These are phyloP conservation scores for Psilocybe azurescens DNA, from an alignment of 768 basidiomycete genomes.

Conservation along the genomic window DNA sequence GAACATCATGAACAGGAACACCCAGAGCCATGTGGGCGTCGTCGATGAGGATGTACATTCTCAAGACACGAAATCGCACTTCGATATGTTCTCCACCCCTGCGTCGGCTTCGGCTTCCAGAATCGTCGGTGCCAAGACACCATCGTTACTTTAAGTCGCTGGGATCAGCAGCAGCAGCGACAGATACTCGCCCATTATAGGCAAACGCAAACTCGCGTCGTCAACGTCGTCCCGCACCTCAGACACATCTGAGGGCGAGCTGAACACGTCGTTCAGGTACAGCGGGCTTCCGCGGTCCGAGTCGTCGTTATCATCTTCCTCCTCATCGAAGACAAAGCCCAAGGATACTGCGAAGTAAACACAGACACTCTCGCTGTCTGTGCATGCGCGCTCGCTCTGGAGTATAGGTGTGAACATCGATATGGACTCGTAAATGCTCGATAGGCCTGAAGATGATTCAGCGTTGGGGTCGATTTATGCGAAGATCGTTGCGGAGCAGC, in stretches of 20 bases:
- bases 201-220: not conserved
- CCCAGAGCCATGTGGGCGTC: not conserved
- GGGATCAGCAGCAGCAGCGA: conserved; percentile 5
- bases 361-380: conserved; percentile 55
- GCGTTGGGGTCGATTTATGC: conserved; percentile 61
- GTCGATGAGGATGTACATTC: conserved; percentile 1
- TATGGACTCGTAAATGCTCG: conserved; percentile 34
- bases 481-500: conserved; percentile 38
- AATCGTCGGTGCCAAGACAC: conserved; percentile 38
- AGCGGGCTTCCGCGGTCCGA: conserved; percentile 54
- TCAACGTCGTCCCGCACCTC: conserved; percentile 47
- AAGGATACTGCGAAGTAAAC: conserved; percentile 18
- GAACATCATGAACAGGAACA: conserved; percentile 2
- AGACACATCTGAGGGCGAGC: conserved; percentile 66
- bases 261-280: conserved; percentile 78
- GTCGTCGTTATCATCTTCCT: conserved; percentile 21
- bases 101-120: conserved; percentile 25
- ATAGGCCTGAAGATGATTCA: conserved; percentile 52
- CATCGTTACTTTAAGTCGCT: conserved; percentile 12
- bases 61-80: conserved; percentile 11
- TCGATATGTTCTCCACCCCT: conserved; percentile 27
- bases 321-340: not conserved
- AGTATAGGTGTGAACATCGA: not conserved
- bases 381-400: conserved; percentile 38
- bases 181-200: not conserved